phyloP scores from a whole-genome alignment of 2,329 filamentous ascomycete species.

The Elsinoe necatrix region DNA sequence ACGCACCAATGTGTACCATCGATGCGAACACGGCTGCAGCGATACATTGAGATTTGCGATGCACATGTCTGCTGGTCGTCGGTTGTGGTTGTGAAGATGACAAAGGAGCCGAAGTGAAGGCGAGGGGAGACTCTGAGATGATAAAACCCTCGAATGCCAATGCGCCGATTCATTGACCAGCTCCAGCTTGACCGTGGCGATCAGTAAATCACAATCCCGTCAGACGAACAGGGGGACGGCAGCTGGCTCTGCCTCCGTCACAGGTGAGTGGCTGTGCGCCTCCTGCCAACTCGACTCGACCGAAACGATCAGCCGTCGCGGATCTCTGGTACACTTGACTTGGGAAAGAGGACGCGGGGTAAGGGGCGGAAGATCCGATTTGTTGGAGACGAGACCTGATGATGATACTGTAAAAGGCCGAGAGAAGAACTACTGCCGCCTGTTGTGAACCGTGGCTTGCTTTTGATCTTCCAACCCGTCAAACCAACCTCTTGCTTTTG shows the following conservation, averaged over 20 bases:
- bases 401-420: background rate
- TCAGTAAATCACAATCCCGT: constrained; percentile 6
- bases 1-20: constrained; percentile 42
- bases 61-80: constrained; percentile 34
- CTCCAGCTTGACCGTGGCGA: background rate
- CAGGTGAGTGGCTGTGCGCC: constrained; percentile 11
- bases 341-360: background rate
- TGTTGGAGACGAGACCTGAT: background rate
- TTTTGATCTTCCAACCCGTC: constrained; percentile 11
- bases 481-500: background rate
- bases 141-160: background rate
- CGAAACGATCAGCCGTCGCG: background rate
- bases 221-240: constrained; percentile 6
- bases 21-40: constrained; percentile 39
- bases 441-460: constrained; percentile 10
- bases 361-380: constrained; percentile 13
- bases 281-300: background rate
- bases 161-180: background rate
- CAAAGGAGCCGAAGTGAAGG: background rate
- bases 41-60: constrained; percentile 43
- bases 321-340: background rate
- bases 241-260: background rate
- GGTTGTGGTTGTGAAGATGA: background rate
- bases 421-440: background rate
- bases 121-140: background rate